phyloP scores from a whole-genome alignment of 176 grass and related monocot genomes.

The Oryza meridionalis region DNA sequence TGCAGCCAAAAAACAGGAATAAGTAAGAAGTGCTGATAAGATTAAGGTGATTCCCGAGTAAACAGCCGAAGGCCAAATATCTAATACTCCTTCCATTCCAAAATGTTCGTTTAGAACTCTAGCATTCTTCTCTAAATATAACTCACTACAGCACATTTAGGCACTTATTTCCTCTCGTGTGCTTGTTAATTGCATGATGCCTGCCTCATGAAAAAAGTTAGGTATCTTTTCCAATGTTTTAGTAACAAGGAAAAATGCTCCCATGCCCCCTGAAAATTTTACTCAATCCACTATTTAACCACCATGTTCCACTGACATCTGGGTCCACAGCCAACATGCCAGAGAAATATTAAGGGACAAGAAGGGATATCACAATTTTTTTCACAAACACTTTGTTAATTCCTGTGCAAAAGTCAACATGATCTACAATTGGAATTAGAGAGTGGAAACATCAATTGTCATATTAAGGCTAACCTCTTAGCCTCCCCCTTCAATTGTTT shows the following conservation, averaged over 20 bases:
- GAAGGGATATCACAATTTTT: background rate
- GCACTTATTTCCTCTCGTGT: background rate
- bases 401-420: background rate
- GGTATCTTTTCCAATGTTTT: too few species aligned
- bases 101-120: background rate
- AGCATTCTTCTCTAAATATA: background rate
- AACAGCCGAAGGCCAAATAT: background rate
- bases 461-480: conserved; percentile 59
- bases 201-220: too few species aligned
- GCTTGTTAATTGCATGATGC: background rate
- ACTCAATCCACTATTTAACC: background rate
- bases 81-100: conserved; percentile 6
- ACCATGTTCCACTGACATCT: background rate
- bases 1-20: conserved; percentile 45
- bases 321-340: background rate
- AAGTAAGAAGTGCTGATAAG: conserved; percentile 9
- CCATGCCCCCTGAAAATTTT: background rate
- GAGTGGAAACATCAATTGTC: conserved; percentile 3
- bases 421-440: background rate
- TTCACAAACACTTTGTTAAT: background rate
- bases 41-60: background rate
- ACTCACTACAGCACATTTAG: background rate
- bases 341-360: background rate
- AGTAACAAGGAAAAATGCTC: background rate
- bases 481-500: conserved; percentile 95